Percentiles rank a stretch among this genome's conserved stretches.
These are phyloP conservation scores for Sporisorium reilianum DNA, from an alignment of 1,284 basidiomycete genomes.

Conservation along the genomic window DNA sequence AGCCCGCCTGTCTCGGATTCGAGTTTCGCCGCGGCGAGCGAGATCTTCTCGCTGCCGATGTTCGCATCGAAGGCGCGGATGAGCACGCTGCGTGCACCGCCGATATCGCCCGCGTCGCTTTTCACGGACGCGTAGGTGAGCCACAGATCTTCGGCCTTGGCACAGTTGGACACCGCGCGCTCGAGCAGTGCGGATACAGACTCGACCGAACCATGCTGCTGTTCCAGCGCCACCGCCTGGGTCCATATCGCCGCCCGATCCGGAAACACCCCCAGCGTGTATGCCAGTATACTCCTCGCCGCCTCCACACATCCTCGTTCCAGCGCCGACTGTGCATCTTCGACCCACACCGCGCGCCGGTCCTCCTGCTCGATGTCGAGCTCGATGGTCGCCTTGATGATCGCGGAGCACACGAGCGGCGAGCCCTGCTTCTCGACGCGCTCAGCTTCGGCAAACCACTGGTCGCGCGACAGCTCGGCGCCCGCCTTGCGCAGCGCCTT, in stretches of 20 bases:
- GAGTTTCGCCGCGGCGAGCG: conserved; percentile 94
- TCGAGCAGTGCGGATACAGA: conserved; percentile 84
- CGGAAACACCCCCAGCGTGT: conserved; percentile 90
- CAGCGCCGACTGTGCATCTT: conserved; percentile 87
- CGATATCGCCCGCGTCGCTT: conserved; percentile 84
- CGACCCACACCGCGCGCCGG: conserved; percentile 86
- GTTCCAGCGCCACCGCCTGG: conserved; percentile 90
- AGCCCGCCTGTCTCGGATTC: conserved; percentile 93
- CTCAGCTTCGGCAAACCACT: conserved; percentile 96
- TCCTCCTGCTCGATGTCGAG: conserved; percentile 97
- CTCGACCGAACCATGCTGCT: conserved; percentile 83
- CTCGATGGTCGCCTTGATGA: conserved; percentile 92
- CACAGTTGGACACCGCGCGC: conserved; percentile 87
- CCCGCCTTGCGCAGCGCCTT: conserved; percentile 82
- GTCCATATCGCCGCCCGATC: conserved; percentile 86
- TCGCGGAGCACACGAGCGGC: conserved; percentile 88
- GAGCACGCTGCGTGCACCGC: conserved; percentile 85
- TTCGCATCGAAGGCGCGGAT: conserved; percentile 93
- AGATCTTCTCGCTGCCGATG: conserved; percentile 95
- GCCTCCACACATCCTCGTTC: conserved; percentile 82
- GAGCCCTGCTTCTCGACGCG: conserved; percentile 88
- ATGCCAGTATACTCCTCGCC: conserved; percentile 87
- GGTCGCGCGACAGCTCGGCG: conserved; percentile 88
- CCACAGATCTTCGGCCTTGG: conserved; percentile 95
- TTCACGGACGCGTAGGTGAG: conserved; percentile 96